A percentile compares a stretch with the other conserved stretches of the same genome.
phyloP scores from a whole-genome alignment of 2,329 filamentous ascomycete genomes.

The Fusarium subtropicale region DNA sequence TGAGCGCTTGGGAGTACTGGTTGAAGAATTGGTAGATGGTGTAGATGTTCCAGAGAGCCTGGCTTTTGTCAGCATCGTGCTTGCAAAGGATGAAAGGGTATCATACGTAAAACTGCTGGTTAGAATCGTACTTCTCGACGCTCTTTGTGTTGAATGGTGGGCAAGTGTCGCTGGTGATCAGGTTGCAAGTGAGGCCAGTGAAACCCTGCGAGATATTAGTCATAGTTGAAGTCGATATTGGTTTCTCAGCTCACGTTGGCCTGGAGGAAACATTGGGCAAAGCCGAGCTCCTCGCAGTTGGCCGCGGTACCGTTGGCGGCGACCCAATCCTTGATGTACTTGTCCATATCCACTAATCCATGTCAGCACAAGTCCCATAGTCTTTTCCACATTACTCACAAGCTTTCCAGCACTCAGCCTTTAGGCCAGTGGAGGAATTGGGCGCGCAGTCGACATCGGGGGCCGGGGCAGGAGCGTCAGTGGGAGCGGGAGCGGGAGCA shows the following conservation, averaged over 20 bases:
- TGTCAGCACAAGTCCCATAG: background rate
- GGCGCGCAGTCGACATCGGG: constrained; percentile 20
- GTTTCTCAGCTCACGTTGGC: background rate
- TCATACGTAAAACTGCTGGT: constrained; percentile 29
- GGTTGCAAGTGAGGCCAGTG: constrained; percentile 18
- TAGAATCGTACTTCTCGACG: constrained; percentile 15
- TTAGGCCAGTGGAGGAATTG: constrained; percentile 10
- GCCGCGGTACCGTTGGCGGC: constrained; percentile 16
- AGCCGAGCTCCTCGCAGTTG: constrained; percentile 15
- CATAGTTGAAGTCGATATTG: rapidly evolving
- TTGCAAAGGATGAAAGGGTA: rapidly evolving
- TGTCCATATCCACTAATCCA: constrained; percentile 22
- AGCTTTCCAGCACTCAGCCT: constrained; percentile 26
- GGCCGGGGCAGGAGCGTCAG: background rate
- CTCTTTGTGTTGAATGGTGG: constrained; percentile 24
- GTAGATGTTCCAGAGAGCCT: constrained; percentile 32
- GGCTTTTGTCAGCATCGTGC: rapidly evolving
- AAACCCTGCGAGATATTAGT: background rate
- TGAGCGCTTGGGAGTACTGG: constrained; percentile 22
- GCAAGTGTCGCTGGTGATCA: constrained; percentile 28
- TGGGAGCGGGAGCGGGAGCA: background rate
- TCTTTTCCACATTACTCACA: background rate
- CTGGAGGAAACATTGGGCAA: constrained; percentile 25
- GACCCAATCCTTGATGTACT: constrained; percentile 29
- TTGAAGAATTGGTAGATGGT: constrained; percentile 32